phyloP scores from a whole-genome alignment of 2,329 filamentous ascomycete species.

The Alternaria tenuissima region DNA sequence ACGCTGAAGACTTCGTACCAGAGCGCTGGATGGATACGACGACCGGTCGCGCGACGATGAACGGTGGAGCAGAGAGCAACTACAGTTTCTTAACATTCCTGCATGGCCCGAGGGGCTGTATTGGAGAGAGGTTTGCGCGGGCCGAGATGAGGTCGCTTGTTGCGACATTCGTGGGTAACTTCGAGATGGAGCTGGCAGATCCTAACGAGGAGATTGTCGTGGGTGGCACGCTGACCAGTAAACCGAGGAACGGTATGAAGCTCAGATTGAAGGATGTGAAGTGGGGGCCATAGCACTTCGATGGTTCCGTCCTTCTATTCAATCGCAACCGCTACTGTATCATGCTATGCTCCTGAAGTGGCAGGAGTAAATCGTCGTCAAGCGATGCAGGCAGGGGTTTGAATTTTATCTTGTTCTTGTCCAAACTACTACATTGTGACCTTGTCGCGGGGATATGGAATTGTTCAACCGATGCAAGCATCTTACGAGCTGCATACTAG shows the following conservation, averaged over 20 bases:
- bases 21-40: slow-evolving; percentile 56
- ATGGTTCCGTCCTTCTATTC: not conserved
- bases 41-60: slow-evolving; percentile 51
- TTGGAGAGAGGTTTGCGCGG: slow-evolving; percentile 50
- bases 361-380: not conserved
- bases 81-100: slow-evolving; percentile 55
- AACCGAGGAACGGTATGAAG: slow-evolving; percentile 50
- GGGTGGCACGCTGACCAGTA: slow-evolving; percentile 50
- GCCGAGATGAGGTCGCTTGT: slow-evolving; percentile 49
- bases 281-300: slow-evolving; percentile 22
- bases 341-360: not conserved
- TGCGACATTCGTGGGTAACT: slow-evolving; percentile 46
- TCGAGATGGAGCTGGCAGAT: slow-evolving; percentile 47
- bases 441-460: not conserved
- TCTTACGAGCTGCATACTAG: not conserved
- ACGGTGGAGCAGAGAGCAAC: slow-evolving; percentile 51
- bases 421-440: not conserved
- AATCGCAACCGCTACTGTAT: not conserved
- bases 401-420: not conserved
- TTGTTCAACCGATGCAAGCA: not conserved
- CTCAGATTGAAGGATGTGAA: slow-evolving; percentile 39
- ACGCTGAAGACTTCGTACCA: slow-evolving; percentile 54
- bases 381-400: not conserved
- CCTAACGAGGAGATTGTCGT: slow-evolving; percentile 38
- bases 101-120: slow-evolving; percentile 53